A percentile compares a stretch with the other conserved stretches of the same genome.
Conservation (phyloP, 2,329 filamentous ascomycete species). For the Fusarium tricinctum region DNA sequence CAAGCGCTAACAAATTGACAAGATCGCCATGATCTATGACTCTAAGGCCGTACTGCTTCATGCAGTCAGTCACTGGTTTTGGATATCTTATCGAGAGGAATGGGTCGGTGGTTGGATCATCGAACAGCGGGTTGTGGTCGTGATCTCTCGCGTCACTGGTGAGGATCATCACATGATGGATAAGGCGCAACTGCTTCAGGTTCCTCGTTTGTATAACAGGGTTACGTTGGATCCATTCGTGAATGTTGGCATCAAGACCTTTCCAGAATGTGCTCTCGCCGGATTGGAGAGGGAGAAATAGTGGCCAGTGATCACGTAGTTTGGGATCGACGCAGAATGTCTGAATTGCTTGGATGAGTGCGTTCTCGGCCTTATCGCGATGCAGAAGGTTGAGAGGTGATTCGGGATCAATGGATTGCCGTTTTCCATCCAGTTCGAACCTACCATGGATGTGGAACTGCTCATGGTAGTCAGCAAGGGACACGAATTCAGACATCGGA, state of each 20-base stretch:
- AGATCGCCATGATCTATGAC: background rate
- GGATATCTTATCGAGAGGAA: slow-evolving; percentile 24
- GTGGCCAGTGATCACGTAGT: background rate
- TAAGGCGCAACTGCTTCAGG: slow-evolving; percentile 6
- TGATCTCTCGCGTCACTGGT: background rate
- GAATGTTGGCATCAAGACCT: background rate
- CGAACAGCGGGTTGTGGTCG: slow-evolving; percentile 15
- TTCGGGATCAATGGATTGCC: background rate
- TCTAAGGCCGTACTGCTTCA: slow-evolving; percentile 19
- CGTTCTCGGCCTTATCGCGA: background rate
- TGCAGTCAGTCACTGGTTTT: background rate
- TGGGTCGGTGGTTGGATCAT: slow-evolving; percentile 10
- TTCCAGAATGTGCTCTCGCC: slow-evolving; percentile 17
- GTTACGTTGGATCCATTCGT: background rate
- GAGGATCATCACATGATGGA: slow-evolving; percentile 5
- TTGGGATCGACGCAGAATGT: slow-evolving; percentile 25
- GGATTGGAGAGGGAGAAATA: slow-evolving; percentile 13
- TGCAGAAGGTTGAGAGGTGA: slow-evolving; percentile 8
- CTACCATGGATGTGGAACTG: slow-evolving; percentile 34
- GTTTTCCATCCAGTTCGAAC: slow-evolving; percentile 17
- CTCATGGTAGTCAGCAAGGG: background rate
- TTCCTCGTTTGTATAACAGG: slow-evolving; percentile 15
- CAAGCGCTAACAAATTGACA: slow-evolving; percentile 6
- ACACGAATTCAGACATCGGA: accelerated
- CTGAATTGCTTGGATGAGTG: slow-evolving; percentile 11